Conservation (phyloP, 495 filamentous ascomycete genomes). For the Podospora pseudocomata region DNA sequence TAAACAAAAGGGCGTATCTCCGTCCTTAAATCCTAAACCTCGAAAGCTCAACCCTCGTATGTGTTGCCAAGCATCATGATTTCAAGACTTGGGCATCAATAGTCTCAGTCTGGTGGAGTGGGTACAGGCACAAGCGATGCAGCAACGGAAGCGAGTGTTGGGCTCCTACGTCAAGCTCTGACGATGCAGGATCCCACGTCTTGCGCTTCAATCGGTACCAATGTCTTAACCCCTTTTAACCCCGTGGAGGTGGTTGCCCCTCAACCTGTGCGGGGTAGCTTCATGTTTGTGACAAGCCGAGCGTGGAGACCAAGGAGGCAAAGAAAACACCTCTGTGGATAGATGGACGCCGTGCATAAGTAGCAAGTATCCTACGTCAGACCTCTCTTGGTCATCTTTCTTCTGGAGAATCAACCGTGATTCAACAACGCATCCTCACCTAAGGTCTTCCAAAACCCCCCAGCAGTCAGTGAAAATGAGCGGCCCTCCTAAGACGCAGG, state of each 20-base stretch:
- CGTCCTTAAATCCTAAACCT: not conserved
- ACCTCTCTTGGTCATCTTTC: not conserved
- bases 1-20: not conserved
- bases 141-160: not conserved
- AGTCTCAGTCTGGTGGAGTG: not conserved
- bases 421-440: not conserved
- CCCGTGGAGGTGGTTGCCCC: not conserved
- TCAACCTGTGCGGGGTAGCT: not conserved
- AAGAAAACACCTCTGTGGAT: not conserved
- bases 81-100: not conserved
- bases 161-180: not conserved
- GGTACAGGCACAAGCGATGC: not conserved
- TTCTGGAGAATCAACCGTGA: not conserved
- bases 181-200: not conserved
- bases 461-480: slow-evolving; percentile 7
- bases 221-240: not conserved
- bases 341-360: not conserved
- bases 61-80: not conserved
- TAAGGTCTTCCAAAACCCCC: not conserved
- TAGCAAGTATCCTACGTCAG: not conserved
- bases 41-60: not conserved
- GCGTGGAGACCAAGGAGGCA: not conserved
- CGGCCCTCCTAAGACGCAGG: slow-evolving; percentile 21
- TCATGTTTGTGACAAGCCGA: not conserved
- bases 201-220: not conserved